These are phyloP conservation scores for Nakataea oryzae DNA, from an alignment of 2,329 filamentous ascomycete species.

Conservation along the genomic window DNA sequence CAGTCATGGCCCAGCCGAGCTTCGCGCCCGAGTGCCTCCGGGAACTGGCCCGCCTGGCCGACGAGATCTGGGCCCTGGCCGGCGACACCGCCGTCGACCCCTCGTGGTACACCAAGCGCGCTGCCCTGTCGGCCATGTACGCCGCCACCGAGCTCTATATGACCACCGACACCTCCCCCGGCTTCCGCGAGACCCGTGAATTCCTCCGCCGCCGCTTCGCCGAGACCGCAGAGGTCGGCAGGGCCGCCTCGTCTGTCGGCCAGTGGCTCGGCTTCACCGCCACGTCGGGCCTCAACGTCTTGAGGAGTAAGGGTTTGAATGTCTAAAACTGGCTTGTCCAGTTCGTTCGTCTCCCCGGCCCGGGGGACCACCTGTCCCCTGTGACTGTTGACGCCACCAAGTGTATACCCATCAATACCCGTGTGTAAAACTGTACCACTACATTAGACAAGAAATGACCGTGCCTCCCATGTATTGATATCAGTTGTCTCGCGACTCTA, in stretches of 20 bases:
- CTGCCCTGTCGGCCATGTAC: conserved; percentile 44
- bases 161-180: conserved; percentile 71
- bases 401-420: not conserved
- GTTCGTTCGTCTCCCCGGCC: too few species aligned
- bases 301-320: conserved; percentile 79
- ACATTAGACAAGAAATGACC: not conserved
- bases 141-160: conserved; percentile 83
- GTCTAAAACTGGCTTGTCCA: conserved; percentile 39
- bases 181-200: conserved; percentile 65
- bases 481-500: not conserved
- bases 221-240: conserved; percentile 55
- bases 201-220: conserved; percentile 70
- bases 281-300: conserved; percentile 65
- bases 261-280: conserved; percentile 80
- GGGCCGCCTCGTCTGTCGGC: conserved; percentile 50
- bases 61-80: conserved; percentile 85
- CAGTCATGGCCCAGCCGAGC: conserved; percentile 76
- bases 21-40: conserved; percentile 65
- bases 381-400: not conserved
- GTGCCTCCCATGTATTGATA: not conserved
- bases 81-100: conserved; percentile 74
- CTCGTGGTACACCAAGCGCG: conserved; percentile 70
- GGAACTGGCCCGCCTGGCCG: conserved; percentile 73
- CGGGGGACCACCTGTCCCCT: too few species aligned
- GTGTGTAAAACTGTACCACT: not conserved